Base-by-base conservation (phyloP, 2,329 filamentous ascomycete genomes). In the Penicillium sp. region DNA sequence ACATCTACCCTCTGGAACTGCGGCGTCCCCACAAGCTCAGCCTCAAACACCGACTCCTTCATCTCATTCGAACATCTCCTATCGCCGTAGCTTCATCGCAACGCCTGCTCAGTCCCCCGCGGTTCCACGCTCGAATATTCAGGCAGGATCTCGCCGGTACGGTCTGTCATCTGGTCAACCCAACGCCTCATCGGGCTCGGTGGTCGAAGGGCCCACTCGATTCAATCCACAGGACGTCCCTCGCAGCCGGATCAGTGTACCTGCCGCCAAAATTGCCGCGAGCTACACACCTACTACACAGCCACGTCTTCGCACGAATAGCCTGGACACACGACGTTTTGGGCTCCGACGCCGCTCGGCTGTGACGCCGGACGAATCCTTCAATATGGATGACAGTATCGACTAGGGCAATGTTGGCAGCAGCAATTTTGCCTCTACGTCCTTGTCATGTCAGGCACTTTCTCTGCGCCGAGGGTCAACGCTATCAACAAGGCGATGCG, bases 111-210 rank as follows among this genome's bases (percentile, higher is more conserved):
- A 65, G 49, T 62, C 68, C 4, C 67, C 67, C 4, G 59, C 67
- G 13, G 61, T 66, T n/a, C 56, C 66, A 5, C 62, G 66, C 44
- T 56, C 66, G 18, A 71, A 68, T 46, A 69, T 72, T 36, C 69
- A 71, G 49, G 68, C 69, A 1, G 70, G 70, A 18, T 72, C 66
- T 24, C 69, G 67, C 27, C 62, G 70, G 24, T 72, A 72, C 44
- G 66, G 65, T 5, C 39, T 63, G 18, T 55, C 65, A 3, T 45
- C 59, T 4, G 53, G 49, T 37, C 46, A 54, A 40, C 53, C 59
- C 25, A 52, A 55, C 35, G 45, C 54, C 9, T 45, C 59, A 5
- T 51, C 55, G 4, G 55, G 55, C 32, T 52, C 52, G 37, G 53
- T 48, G 37, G 47, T 43, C 33, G 66, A 58, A 49, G 61, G 50